Evolutionary conservation across 306 rosid genomes (phyloP).

Genomic region (Quercus robur): DNA sequence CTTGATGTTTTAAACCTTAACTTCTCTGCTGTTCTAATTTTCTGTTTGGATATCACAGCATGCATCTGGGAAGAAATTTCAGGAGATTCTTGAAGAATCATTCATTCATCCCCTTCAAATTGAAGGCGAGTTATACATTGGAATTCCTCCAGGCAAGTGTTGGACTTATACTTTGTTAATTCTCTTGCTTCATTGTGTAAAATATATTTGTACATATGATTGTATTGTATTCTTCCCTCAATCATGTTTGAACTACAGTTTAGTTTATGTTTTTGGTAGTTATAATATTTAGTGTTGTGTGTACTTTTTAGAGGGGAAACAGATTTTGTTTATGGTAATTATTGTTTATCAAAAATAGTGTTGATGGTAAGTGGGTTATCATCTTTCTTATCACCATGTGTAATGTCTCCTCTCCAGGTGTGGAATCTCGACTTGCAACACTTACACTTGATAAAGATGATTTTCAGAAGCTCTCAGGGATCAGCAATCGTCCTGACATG

Average conservation of each 20-base stretch:
- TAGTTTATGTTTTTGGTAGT: background rate
- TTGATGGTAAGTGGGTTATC: background rate
- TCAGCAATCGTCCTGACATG: slow-evolving; percentile 42
- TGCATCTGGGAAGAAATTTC: slow-evolving; percentile 83
- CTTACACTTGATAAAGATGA: slow-evolving; percentile 61
- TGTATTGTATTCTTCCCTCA: background rate
- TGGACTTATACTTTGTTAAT: background rate
- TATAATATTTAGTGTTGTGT: no score
- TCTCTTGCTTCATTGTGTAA: slow-evolving; percentile 1
- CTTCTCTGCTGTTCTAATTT: slow-evolving; percentile 30
- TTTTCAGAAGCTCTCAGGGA: slow-evolving; percentile 45
- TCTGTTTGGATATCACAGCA: slow-evolving; percentile 56
- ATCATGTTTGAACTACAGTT: background rate
- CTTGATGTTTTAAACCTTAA: slow-evolving; percentile 5
- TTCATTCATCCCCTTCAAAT: slow-evolving; percentile 73
- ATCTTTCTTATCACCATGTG: slow-evolving; percentile 19
- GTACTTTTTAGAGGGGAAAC: no score
- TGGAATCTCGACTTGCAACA: slow-evolving; percentile 92
- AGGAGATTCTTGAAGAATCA: slow-evolving; percentile 93
- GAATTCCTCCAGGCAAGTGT: slow-evolving; percentile 91
- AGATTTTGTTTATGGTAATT: background rate
- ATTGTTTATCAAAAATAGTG: background rate
- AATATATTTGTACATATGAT: background rate
- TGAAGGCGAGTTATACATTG: slow-evolving; percentile 90
- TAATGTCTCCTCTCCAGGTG: slow-evolving; percentile 45